These are phyloP conservation scores for Hypoxylon sp. DNA, from an alignment of 2,329 filamentous ascomycete species.

Conservation along the genomic window DNA sequence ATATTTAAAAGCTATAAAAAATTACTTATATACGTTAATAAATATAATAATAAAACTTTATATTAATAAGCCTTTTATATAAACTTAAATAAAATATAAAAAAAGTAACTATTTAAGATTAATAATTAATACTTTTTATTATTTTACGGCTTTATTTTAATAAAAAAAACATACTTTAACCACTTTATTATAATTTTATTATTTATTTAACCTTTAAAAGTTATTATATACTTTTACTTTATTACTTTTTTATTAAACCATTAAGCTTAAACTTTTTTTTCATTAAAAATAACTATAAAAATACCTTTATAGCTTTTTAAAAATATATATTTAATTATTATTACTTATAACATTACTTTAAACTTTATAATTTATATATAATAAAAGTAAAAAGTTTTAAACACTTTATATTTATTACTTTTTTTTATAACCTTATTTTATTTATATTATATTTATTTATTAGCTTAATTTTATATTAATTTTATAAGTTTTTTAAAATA, in stretches of 20 bases:
- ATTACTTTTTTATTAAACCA: neutral
- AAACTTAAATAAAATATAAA: neutral
- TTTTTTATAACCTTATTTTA: neutral
- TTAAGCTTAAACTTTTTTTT: too few species aligned
- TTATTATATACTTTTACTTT: neutral
- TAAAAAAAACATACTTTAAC: neutral
- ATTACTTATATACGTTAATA: neutral
- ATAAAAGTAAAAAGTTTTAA: neutral
- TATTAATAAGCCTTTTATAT: neutral
- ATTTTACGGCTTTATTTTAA: neutral
- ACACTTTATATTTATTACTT: neutral
- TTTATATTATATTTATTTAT: constrained; percentile 8
- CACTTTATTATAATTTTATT: constrained; percentile 1
- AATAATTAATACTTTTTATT: constrained; percentile 6
- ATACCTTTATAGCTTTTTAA: neutral
- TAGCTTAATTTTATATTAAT: neutral
- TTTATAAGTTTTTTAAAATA: neutral
- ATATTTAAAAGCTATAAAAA: neutral
- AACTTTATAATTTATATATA: neutral
- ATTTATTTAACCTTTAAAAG: constrained; percentile 2
- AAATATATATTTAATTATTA: constrained; percentile 9
- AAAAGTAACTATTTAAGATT: neutral
- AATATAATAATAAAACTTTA: neutral
- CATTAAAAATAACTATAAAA: neutral
- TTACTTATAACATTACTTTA: neutral